Evolutionary conservation across 805 yeast species (phyloP), one percentile per base, ranked within the genome.

Genomic region (Myxozyma neotropica): DNA sequence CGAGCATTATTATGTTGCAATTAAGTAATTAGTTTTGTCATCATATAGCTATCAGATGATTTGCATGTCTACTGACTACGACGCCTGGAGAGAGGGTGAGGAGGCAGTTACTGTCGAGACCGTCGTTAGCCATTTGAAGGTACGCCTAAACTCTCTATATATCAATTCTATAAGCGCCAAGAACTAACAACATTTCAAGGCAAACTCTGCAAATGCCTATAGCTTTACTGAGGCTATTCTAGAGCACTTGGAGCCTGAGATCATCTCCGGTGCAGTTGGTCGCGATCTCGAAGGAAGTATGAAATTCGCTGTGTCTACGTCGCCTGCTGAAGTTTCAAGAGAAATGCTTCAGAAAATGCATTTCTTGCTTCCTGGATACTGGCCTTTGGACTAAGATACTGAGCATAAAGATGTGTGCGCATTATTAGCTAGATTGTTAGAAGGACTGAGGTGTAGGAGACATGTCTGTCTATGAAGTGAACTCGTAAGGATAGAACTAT

Each of bases 41-140:
- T n/a, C n/a, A n/a, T 24, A 8, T n/a, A 55, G 59, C 26, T 94
- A 94, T 76, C 98, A 93, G 75, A 94, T 94, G 97, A 82, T 94
- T 65, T 94, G 99, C 76, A 94, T 94, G 99, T 87, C 96, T 1
- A 94, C 99, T 2, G 99, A 94, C 74, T 94, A 94, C 75, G 99
- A 94, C 72, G 96, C 99, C 24, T 94, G 99, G 99, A 88, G 91
- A 72, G 96, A 87, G 69, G 84, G 83, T 55, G 98, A 86, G 72
- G 97, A 93, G 71, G 93, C 98, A 1, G 99, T 94, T 49, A 92
- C 98, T 7, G 98, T 94, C n/a, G 97, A 92, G 76, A 88, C 96
- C 3, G 97, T 94, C 43, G 91, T 94, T 52, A 90, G 96, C 56
- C 89, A 94, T 73, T 81, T 93, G 72, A 83, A 61, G 61, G 63